Conservation (phyloP, 148 eudicot species). For the Fallopia convolvulus region DNA sequence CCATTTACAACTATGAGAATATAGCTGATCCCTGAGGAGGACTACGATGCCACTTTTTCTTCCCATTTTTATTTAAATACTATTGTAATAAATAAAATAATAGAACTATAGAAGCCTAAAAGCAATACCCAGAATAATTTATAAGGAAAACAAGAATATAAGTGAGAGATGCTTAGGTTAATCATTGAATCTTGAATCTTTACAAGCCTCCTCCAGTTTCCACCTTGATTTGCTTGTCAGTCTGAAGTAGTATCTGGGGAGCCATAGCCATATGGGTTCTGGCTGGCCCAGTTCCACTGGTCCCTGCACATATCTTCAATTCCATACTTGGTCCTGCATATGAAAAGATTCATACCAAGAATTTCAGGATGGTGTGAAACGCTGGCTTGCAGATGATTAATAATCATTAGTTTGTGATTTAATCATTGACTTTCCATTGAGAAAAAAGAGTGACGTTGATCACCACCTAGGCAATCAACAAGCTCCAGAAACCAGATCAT, state of each 20-base stretch:
- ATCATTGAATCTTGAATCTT: constrained; percentile 8
- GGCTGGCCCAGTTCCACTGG: constrained; percentile 96
- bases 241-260: constrained; percentile 22
- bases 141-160: neutral
- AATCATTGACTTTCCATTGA: neutral
- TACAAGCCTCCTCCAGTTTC: constrained; percentile 6
- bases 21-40: constrained; percentile 11
- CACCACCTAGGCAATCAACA: neutral
- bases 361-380: neutral
- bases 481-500: neutral
- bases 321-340: constrained; percentile 75
- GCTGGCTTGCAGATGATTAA: neutral
- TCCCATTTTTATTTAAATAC: neutral
- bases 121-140: neutral
- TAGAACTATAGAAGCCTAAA: neutral
- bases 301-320: constrained; percentile 88
- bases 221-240: constrained; percentile 8
- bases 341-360: neutral
- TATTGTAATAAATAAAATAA: neutral
- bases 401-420: neutral
- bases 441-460: neutral
- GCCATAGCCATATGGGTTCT: constrained; percentile 78
- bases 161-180: constrained; percentile 3
- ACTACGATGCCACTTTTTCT: neutral
- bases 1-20: constrained; percentile 7